Base-by-base conservation (phyloP, 768 basidiomycete species). In the Rhodocollybia butyracea region DNA sequence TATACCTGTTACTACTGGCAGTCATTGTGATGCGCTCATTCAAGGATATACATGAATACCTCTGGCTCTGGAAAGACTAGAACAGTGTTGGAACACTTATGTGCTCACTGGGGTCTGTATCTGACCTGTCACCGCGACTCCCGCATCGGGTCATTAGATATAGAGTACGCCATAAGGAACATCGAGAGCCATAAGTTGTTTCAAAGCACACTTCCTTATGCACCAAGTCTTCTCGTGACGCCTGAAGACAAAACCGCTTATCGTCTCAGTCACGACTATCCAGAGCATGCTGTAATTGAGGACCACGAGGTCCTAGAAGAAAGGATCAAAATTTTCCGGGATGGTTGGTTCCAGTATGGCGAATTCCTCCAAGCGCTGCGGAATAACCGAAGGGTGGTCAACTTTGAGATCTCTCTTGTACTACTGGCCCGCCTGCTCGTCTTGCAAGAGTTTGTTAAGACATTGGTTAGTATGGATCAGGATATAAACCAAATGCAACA, bases 61-160 rank as follows among this genome's bases (percentile, higher is more conserved):
- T 59, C 58, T 21, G 58, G 58, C 7, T 51, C 58, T 27, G 58
- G 58, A 11, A 59, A 59, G 24, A 59, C 58, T 15, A 55, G 43
- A 31, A 27, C 56, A 8, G n/a, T 55, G 10, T 26, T 59, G 26
- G 58, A 59, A 46, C 54, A 47, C n/a, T 22, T 59, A 22, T 59
- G 58, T 39, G 13, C 32, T n/a, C 29, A 51, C 5, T 59, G 58
- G 58, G 58, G 58, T 3, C 22, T 59, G 2, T 59, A 55, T 24
- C 48, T 59, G 3, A 52, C 51, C 27, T 53, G 48, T 5, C 13
- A 41, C 24, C 22, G 29, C 5, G 50, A 57, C 3, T 43, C 41
- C 12, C 31, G 13, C 4, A 6, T 46, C 8, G 46, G 46, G 15
- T 46, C 46, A 3, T 29, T 3, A n/a, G 46, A 46, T 29, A 13